Base-by-base conservation (phyloP, 1,139 yeast genomes). In the Debaryomyces coudertii region DNA sequence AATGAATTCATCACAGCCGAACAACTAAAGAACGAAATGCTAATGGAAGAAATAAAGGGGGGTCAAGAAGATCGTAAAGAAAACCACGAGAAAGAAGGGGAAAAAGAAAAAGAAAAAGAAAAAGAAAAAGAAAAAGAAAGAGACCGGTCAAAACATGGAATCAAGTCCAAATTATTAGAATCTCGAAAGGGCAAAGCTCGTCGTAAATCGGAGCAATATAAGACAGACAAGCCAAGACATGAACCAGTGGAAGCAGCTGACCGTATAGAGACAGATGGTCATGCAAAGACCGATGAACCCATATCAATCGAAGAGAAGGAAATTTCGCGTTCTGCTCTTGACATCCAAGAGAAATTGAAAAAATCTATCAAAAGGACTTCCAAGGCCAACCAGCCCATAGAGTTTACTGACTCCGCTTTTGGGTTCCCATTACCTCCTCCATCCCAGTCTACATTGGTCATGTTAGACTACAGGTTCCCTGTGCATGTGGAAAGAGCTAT, bases 401-500 rank as follows among this genome's bases (percentile, higher is more conserved):
- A 83, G 53, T 86, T 86, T 66, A 84, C 88, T 2, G 93, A 86
- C 53, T 85, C 92, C 20, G 92, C 93, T 4, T 87, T 87, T 68
- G 95, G 95, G 4, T 87, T 87, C 66, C 95, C 95, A 4, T 69
- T 87, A 47, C 95, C 95, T 1, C 90, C 90, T 30, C 80, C 89
- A 22, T 83, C 92, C 0, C 80, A 77, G 36, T 83, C 92, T 0
- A 86, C 93, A 0, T 73, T 87, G 45, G 79, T 86, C 27, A 87
- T 87, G 95, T 74, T 86, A 53, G 92, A 86, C 62, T 84, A 85
- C 60, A 74, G 99, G 53, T 88, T 89, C 63, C 97, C 98, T 0
- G 84, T 93, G 39, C 97, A 92, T 63, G 95, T 93, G 39, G 99
- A 95, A 66, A 77, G 99, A 38, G 98, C 99, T 1, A 88, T 95